Evolutionary conservation across 228 moss, liverwort and hornwort genomes (phyloP).

Genomic region (Sphagnum fallax): DNA sequence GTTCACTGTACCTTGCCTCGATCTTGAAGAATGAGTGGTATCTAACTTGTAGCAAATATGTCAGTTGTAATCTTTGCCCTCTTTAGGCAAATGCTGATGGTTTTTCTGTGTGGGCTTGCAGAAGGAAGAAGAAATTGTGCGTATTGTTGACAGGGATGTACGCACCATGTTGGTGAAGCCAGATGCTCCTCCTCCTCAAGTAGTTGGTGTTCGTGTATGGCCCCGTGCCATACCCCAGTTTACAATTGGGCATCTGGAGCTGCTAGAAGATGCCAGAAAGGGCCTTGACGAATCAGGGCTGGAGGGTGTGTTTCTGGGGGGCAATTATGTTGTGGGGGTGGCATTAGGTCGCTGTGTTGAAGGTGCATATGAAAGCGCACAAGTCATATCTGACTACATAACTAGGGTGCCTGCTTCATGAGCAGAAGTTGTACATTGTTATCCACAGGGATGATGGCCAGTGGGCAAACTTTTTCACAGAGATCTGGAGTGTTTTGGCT

Average conservation of each 20-base stretch:
- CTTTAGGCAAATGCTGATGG: no score
- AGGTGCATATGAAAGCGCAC: slow-evolving; percentile 90
- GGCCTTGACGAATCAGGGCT: slow-evolving; percentile 48
- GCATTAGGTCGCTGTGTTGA: slow-evolving; percentile 91
- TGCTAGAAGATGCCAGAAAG: slow-evolving; percentile 56
- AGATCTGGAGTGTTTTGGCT: no score
- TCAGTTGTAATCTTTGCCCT: no score
- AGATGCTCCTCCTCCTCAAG: slow-evolving; percentile 64
- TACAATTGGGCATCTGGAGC: slow-evolving; percentile 82
- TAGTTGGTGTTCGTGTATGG: slow-evolving; percentile 84
- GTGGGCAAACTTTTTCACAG: no score
- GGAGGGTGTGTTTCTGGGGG: slow-evolving; percentile 83
- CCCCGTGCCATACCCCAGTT: slow-evolving; percentile 93
- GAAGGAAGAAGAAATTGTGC: slow-evolving; percentile 82
- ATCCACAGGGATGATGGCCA: no score
- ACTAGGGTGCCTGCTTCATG: slow-evolving; percentile 8
- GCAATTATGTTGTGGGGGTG: slow-evolving; percentile 93
- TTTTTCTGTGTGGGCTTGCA: slow-evolving; percentile 8
- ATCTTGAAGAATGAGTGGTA: no score
- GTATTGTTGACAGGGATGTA: slow-evolving; percentile 83
- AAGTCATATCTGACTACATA: slow-evolving; percentile 54
- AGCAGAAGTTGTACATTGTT: not conserved
- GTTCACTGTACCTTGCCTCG: not conserved
- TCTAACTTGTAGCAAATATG: no score
- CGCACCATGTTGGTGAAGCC: slow-evolving; percentile 86